Conservation (phyloP, 2,329 filamentous ascomycete genomes). For the Hirsutella minnesotensis region DNA sequence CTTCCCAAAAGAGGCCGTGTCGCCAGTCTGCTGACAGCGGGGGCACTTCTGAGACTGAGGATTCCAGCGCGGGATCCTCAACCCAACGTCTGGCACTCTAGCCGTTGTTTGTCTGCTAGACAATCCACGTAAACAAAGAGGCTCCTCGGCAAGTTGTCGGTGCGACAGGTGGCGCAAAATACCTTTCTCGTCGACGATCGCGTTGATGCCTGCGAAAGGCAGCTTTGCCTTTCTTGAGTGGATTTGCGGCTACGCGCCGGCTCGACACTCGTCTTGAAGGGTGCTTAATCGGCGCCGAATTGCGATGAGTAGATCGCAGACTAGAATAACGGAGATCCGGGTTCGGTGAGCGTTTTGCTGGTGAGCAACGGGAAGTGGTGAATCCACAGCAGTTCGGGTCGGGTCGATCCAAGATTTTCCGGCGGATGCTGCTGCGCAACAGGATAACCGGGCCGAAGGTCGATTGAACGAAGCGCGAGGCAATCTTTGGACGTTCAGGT, state of each 20-base stretch:
- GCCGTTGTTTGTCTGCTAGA: not conserved
- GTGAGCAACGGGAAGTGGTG: too few relatives aligned
- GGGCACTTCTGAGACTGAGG: slow-evolving; percentile 8
- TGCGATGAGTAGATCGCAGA: too few relatives aligned
- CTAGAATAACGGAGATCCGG: too few relatives aligned
- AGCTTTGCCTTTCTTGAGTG: not conserved
- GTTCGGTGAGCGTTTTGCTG: too few relatives aligned
- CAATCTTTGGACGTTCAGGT: too few relatives aligned
- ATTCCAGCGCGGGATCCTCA: slow-evolving; percentile 12
- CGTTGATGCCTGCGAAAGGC: not conserved
- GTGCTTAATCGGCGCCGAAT: too few relatives aligned
- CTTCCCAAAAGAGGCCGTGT: not conserved
- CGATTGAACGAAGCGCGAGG: too few relatives aligned
- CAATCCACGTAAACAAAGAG: not conserved
- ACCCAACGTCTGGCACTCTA: slow-evolving; percentile 3
- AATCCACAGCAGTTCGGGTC: too few relatives aligned
- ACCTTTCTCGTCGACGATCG: not conserved
- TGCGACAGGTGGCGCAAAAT: not conserved
- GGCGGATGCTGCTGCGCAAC: too few relatives aligned
- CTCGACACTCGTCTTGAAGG: too few relatives aligned
- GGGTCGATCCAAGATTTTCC: too few relatives aligned
- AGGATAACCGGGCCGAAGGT: too few relatives aligned
- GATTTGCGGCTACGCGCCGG: not conserved
- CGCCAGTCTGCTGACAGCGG: slow-evolving; percentile 7
- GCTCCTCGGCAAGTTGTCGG: slow-evolving; percentile 1